Base-by-base conservation (phyloP, 2,329 filamentous ascomycete genomes). In the Mycosphaerelloides madeirae region DNA sequence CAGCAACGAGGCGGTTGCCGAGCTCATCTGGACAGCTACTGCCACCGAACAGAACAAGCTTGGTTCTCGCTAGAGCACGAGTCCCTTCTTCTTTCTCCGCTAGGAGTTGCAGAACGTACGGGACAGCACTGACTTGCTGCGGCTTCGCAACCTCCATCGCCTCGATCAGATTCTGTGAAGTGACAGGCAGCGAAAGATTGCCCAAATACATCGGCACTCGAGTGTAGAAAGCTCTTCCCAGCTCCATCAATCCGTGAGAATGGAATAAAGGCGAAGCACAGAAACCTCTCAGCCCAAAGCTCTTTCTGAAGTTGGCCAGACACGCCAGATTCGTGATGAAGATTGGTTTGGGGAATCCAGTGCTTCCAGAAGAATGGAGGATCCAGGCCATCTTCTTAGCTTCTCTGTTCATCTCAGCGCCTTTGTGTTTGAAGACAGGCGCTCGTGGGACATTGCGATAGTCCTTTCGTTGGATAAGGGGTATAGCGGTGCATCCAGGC, bases 311-410 rank as follows among this genome's bases (percentile, higher is more conserved):
- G 41, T 76, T 78, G 7, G 67, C 66, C 7, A 81, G 60, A 6
- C 70, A 72, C 11, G 72, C 68, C 8, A 62, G 58, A 41, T 84
- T 77, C 1, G 73, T 77, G 38, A 79, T 74, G 46, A 72, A 79
- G 35, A 84, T 81, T 0, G 80, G 79, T 49, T 83, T 83, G 0
- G 80, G 80, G 0, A 83, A 66, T 0, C 80, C 79, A 0, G 81
- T 82, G 0, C 75, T 79, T 6, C 80, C 79, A 14, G 68, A 71
- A 2, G 71, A 74, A 25, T 76, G 72, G n/a, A 77, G 66, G 38
- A 71, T 74, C 66, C 63, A 68, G 2, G 59, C 64, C 44, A 67
- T 60, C 55, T 67, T 61, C 19, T 49, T 53, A 14, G 51, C 59
- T 38, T 63, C 60, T 44, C 62, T 62, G 3, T 40, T 29, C 13